Percentiles rank a stretch among this genome's conserved stretches.
Conservation (phyloP, 2,329 filamentous ascomycete genomes). For the Cordyceps fumosorosea region DNA sequence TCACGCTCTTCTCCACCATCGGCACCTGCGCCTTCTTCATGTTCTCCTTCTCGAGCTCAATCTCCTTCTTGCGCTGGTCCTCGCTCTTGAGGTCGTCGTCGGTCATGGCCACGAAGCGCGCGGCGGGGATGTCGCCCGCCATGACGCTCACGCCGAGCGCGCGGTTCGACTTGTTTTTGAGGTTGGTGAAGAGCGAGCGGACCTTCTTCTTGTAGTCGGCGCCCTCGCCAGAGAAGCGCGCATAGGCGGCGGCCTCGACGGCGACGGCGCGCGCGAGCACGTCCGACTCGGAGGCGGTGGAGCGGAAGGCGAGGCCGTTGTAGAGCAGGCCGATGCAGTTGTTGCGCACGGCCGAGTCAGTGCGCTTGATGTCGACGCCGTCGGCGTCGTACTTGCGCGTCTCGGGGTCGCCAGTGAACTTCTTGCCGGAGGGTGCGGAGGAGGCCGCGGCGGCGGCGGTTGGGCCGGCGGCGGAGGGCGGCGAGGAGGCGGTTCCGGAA, state of each 20-base stretch:
- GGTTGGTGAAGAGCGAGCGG: constrained; percentile 85
- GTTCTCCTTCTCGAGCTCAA: constrained; percentile 78
- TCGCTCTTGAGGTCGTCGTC: constrained; percentile 87
- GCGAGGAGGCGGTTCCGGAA: constrained; percentile 47
- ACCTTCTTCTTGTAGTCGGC: constrained; percentile 80
- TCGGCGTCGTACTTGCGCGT: constrained; percentile 81
- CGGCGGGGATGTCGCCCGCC: constrained; percentile 62
- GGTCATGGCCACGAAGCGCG: constrained; percentile 76
- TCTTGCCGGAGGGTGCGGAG: constrained; percentile 23
- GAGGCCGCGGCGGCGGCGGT: constrained; percentile 15
- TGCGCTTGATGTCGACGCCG: constrained; percentile 69
- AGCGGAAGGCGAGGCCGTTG: constrained; percentile 72
- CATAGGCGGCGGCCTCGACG: constrained; percentile 73
- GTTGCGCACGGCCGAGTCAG: constrained; percentile 67
- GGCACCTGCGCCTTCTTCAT: constrained; percentile 97
- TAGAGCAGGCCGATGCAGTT: constrained; percentile 87
- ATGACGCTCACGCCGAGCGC: constrained; percentile 71
- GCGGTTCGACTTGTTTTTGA: constrained; percentile 86
- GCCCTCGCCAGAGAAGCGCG: constrained; percentile 61
- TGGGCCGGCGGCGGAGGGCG: constrained; percentile 25
- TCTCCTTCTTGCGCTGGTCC: constrained; percentile 69
- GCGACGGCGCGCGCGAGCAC: constrained; percentile 73
- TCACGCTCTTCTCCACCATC: constrained; percentile 85
- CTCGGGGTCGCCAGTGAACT: constrained; percentile 61
- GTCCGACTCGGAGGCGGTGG: constrained; percentile 61